Evolutionary conservation across 805 yeast species (phyloP).

Genomic region (Suhomyces sp.): DNA sequence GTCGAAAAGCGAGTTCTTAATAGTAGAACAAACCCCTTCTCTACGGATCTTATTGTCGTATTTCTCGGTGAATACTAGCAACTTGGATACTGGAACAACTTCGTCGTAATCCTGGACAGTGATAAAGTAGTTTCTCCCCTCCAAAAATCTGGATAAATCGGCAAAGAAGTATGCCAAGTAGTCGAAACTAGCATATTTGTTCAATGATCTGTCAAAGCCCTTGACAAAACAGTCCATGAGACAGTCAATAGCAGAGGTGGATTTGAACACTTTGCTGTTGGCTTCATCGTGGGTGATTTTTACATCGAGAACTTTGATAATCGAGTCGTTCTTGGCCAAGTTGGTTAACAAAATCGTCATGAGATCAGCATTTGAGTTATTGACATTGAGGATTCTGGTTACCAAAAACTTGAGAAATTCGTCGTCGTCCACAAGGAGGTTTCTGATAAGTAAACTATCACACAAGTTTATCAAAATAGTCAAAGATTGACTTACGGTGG

Average conservation of each 20-base stretch:
- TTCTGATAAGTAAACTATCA: conserved; percentile 63
- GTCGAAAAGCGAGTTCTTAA: conserved; percentile 86
- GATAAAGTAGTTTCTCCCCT: conserved; percentile 76
- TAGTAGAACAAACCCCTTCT: conserved; percentile 89
- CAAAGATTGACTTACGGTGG: conserved; percentile 61
- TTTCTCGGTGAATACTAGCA: conserved; percentile 78
- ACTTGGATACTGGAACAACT: conserved; percentile 76
- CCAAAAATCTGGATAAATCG: conserved; percentile 73
- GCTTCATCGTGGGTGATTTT: conserved; percentile 33
- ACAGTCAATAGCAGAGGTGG: conserved; percentile 65
- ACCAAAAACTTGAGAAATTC: conserved; percentile 50
- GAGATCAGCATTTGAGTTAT: conserved; percentile 71
- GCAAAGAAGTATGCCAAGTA: conserved; percentile 86
- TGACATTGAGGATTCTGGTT: conserved; percentile 48
- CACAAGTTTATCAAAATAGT: conserved; percentile 83
- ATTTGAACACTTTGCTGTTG: conserved; percentile 49
- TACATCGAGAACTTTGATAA: conserved; percentile 49
- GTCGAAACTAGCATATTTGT: conserved; percentile 72
- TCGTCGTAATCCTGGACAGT: conserved; percentile 69
- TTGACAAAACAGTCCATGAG: conserved; percentile 86
- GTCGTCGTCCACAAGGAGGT: conserved; percentile 61
- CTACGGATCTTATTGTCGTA: conserved; percentile 77
- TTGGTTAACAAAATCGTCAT: conserved; percentile 83
- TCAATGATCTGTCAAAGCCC: conserved; percentile 70
- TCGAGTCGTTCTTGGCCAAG: conserved; percentile 71